Evolutionary conservation across 768 basidiomycete genomes (phyloP), one percentile per base, ranked within the genome.

Genomic region (Termitomyces sp.): DNA sequence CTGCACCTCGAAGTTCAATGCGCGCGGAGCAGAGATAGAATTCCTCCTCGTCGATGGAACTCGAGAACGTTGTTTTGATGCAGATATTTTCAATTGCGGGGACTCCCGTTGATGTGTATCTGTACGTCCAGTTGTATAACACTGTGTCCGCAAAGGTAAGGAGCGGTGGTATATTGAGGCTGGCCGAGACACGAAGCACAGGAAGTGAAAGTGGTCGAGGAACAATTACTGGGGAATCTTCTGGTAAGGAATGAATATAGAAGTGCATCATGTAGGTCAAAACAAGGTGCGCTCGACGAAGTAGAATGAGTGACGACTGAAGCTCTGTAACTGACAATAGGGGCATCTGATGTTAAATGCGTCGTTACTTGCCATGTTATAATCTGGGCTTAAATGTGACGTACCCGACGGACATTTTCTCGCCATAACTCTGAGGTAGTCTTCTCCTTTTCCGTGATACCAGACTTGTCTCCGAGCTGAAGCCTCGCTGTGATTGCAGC

Each of bases 71-170:
- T 1, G 86, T 86, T 59, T 78, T 76, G 58, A 79, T 81, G 44
- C 80, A 79, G 51, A 94, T 75, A 65, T 92, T 86, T 54, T 84
- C 72, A 5, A 81, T 70, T 31, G 80, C 1, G 79, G 83, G 72
- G 73, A 76, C 66, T 63, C 57, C 72, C 68, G 58, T 63, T 59
- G 61, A 68, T 32, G 55, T 77, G 57, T 65, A 77, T 72, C 57
- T 70, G 53, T 69, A 75, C 59, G 66, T 53, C 87, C 88, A 91
- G 68, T 96, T 96, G 73, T 94, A 97, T 27, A 97, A 80, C 8
- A 97, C 94, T 29, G 87, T 88, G 68, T 96, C 94, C 10, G 94
- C 87, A 68, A 94, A 97, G 4, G 94, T 97, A 57, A 94, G 78
- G 41, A 96, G 76, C 0, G 95, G 93, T 0, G 95, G 94, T 1